Evolutionary conservation across 345 rosid species (phyloP).

Genomic region (Pseudoturritis turrita): DNA sequence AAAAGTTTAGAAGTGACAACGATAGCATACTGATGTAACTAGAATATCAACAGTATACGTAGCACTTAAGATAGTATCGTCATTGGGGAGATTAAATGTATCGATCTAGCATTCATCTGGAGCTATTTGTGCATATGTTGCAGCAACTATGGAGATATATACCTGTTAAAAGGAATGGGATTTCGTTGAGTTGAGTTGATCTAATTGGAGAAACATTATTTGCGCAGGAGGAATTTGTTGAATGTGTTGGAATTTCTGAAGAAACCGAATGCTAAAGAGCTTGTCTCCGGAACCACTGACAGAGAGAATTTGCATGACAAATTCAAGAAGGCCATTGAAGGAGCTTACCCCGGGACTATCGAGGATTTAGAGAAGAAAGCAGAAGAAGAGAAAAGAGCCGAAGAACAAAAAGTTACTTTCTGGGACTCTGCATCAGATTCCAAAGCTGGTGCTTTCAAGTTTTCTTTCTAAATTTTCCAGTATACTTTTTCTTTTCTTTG

Average conservation of each 20-base stretch:
- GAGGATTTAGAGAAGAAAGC: constrained; percentile 49
- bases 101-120: not conserved
- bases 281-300: constrained; percentile 87
- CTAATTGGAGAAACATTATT: not conserved
- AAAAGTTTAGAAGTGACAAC: not conserved
- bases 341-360: constrained; percentile 57
- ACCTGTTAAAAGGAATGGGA: not conserved
- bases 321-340: constrained; percentile 66
- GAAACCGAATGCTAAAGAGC: constrained; percentile 76
- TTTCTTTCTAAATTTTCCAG: constrained; percentile 39
- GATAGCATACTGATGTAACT: not conserved
- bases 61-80: not conserved
- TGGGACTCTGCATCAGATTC: constrained; percentile 79
- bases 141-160: not conserved
- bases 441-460: constrained; percentile 74
- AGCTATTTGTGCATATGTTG: not conserved
- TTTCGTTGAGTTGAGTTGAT: not conserved
- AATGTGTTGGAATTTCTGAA: constrained; percentile 80
- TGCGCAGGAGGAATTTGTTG: constrained; percentile 76
- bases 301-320: constrained; percentile 72
- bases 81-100: not conserved
- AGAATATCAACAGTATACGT: not conserved
- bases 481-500: not conserved
- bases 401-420: constrained; percentile 59
- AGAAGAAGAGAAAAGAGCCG: constrained; percentile 46